phyloP scores from a whole-genome alignment of 2,329 filamentous ascomycete genomes.

The Beauveria sp. region DNA sequence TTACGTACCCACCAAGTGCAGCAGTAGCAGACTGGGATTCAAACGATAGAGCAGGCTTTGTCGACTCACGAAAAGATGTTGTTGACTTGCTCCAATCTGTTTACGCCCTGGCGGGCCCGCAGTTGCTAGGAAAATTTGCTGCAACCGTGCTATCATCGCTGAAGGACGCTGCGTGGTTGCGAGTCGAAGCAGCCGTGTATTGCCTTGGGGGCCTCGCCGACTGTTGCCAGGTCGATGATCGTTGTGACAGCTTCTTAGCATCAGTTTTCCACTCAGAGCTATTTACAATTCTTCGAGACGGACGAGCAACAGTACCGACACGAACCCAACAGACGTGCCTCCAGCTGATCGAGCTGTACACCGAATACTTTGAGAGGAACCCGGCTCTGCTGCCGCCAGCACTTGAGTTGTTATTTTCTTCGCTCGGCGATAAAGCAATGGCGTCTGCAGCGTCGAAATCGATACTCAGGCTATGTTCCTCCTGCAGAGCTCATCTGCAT shows the following conservation, averaged over 20 bases:
- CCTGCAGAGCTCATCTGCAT: slow-evolving; percentile 63
- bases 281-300: slow-evolving; percentile 45
- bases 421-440: slow-evolving; percentile 54
- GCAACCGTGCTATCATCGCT: slow-evolving; percentile 46
- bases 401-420: slow-evolving; percentile 66
- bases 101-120: slow-evolving; percentile 52
- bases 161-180: slow-evolving; percentile 43
- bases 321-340: slow-evolving; percentile 62
- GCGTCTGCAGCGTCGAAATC: slow-evolving; percentile 65
- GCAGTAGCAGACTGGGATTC: slow-evolving; percentile 61
- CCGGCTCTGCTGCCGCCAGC: slow-evolving; percentile 59
- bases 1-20: slow-evolving; percentile 55
- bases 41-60: slow-evolving; percentile 58
- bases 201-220: slow-evolving; percentile 63
- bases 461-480: slow-evolving; percentile 66
- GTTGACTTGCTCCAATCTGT: slow-evolving; percentile 67
- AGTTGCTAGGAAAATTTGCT: slow-evolving; percentile 50
- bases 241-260: slow-evolving; percentile 50
- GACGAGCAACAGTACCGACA: slow-evolving; percentile 46
- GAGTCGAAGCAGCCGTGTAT: slow-evolving; percentile 53
- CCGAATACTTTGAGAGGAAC: slow-evolving; percentile 68
- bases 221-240: slow-evolving; percentile 49
- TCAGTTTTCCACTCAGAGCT: slow-evolving; percentile 55
- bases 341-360: slow-evolving; percentile 62
- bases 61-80: slow-evolving; percentile 70